Evolutionary conservation across 1,284 basidiomycete genomes (phyloP).

Genomic region (Athelia sp.): DNA sequence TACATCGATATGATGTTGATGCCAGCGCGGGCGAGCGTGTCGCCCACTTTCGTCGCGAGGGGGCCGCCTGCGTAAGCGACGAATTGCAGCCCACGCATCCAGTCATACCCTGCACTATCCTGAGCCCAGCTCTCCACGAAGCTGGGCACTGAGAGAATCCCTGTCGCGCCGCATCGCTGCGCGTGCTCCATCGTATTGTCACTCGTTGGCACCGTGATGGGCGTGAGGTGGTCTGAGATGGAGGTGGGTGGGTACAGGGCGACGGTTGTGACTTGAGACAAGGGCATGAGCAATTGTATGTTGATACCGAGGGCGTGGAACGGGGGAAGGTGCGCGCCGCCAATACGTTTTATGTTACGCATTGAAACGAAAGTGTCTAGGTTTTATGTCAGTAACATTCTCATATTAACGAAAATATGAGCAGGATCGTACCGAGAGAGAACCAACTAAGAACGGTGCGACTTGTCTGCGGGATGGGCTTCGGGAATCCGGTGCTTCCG

Average conservation of each 20-base stretch:
- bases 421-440: neutral
- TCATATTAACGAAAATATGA: conserved; percentile 12
- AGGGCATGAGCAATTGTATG: conserved; percentile 15
- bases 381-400: too few species aligned
- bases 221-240: neutral
- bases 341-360: conserved; percentile 17
- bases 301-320: conserved; percentile 22
- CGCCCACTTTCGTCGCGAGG: conserved; percentile 20
- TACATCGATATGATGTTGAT: conserved; percentile 24
- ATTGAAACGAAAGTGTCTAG: neutral
- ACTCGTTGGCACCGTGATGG: conserved; percentile 22
- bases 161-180: conserved; percentile 19
- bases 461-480: conserved; percentile 17
- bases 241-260: conserved; percentile 17
- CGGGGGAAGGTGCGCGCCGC: conserved; percentile 23
- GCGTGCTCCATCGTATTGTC: conserved; percentile 27
- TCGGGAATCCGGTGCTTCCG: conserved; percentile 22
- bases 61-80: conserved; percentile 27
- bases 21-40: conserved; percentile 21
- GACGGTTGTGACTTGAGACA: conserved; percentile 13
- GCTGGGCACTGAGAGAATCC: conserved; percentile 27
- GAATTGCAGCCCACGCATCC: conserved; percentile 23
- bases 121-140: conserved; percentile 29
- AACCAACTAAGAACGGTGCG: conserved; percentile 8
- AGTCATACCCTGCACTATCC: conserved; percentile 17